Percentiles rank a stretch among this genome's conserved stretches.
Conservation (phyloP, 2,329 filamentous ascomycete species). For the Fusarium guadeloupense region DNA sequence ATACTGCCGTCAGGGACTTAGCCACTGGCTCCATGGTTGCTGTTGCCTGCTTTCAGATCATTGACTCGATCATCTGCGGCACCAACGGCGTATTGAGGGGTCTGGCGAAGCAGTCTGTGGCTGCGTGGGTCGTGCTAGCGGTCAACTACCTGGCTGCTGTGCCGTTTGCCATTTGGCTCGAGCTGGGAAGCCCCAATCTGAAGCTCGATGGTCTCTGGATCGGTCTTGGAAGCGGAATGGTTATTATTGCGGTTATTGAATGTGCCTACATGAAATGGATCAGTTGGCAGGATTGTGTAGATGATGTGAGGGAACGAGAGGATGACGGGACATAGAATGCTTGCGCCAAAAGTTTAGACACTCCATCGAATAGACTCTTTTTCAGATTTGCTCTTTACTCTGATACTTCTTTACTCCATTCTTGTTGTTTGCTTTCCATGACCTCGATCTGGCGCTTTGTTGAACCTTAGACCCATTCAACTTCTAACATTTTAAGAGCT, state of each 20-base stretch:
- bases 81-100: constrained; percentile 34
- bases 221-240: constrained; percentile 38
- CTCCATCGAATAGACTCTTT: background rate
- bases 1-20: constrained; percentile 19
- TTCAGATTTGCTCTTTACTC: too few species aligned
- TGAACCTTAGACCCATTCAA: too few species aligned
- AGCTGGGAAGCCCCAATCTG: constrained; percentile 24
- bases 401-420: too few species aligned
- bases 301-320: constrained; percentile 36
- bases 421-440: too few species aligned
- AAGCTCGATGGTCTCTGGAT: constrained; percentile 43
- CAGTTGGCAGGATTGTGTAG: constrained; percentile 38
- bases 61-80: constrained; percentile 33
- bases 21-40: constrained; percentile 25
- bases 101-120: constrained; percentile 32
- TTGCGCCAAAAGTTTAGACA: background rate
- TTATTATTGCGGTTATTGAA: constrained; percentile 36
- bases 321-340: constrained; percentile 21
- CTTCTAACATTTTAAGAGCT: too few species aligned
- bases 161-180: constrained; percentile 34
- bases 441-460: too few species aligned
- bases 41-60: constrained; percentile 32
- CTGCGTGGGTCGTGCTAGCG: constrained; percentile 32
- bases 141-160: constrained; percentile 36
- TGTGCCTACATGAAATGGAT: constrained; percentile 39